Evolutionary conservation across 352 stramenopile genomes (phyloP).

Genomic region (Globisporangium cederbergense): DNA sequence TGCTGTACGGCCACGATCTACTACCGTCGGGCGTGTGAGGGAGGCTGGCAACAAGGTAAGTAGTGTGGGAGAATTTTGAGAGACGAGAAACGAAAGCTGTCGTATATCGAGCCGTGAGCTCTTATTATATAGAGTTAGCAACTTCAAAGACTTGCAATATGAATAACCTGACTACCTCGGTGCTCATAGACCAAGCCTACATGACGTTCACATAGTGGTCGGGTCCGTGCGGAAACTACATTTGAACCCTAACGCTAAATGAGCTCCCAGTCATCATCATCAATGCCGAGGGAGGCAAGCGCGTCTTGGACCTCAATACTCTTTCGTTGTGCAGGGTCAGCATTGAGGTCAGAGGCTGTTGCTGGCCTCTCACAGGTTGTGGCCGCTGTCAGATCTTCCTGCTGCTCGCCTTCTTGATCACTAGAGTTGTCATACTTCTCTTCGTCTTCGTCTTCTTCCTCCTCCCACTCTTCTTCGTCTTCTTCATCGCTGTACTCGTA

Average conservation of each 20-base stretch:
- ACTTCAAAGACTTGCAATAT: no score
- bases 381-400: not conserved
- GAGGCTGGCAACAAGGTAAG: not conserved
- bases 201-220: no score
- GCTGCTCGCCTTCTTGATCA: not conserved
- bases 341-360: not conserved
- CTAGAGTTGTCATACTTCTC: not conserved
- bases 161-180: no score
- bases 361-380: not conserved
- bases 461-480: not conserved
- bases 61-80: no score
- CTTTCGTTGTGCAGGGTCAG: not conserved
- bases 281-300: not conserved
- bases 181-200: no score
- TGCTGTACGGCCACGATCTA: not conserved
- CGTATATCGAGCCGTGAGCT: not conserved
- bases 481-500: not conserved
- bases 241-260: not conserved
- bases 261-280: conserved; percentile 1
- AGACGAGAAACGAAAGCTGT: not conserved
- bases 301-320: not conserved
- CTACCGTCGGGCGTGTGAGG: not conserved
- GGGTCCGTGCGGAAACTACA: no score
- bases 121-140: no score
- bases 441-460: not conserved